Evolutionary conservation across 2,329 filamentous ascomycete genomes (phyloP), one percentile per base, ranked within the genome.

Genomic region (Tolypocladium ovalisporum): DNA sequence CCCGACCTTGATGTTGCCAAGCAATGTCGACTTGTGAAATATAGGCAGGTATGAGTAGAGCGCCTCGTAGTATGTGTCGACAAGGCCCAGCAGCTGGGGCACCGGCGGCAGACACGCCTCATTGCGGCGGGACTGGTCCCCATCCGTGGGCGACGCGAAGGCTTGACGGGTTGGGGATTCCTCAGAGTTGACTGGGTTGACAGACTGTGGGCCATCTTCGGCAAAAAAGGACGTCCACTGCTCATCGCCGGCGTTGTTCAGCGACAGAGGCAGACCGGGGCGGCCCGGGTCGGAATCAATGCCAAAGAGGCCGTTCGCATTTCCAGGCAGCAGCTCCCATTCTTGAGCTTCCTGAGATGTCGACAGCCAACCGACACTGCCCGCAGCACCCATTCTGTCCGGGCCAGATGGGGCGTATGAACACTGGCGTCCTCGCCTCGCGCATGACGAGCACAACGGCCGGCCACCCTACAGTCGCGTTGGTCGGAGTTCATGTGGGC

Each of bases 31-130:
- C 27, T 55, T 64, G 40, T 64, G 63, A 15, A 67, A 34, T 1
- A 67, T 47, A 24, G 65, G 65, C 4, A 67, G 39, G 24, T 57
- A 64, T 5, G 51, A 36, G 34, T 67, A 63, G 40, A 62, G 60
- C 44, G 60, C 59, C 40, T 64, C 64, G 39, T 62, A 66, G 44
- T 62, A 67, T 2, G 66, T 35, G 15, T 66, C 59, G 4, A 62
- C 42, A 5, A 66, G 24, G 15, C 66, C 59, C 7, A 62, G 54
- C 8, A 63, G 24, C n/a, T 54, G 47, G 3, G 56, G 57, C 35
- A 52, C 27, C 1, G 61, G 54, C 2, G 63, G 60, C 19, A 64
- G 34, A 12, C 9, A 51, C 29, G 17, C 47, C 47, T 29, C 27
- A 7, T 54, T 24, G 22, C 17, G 10, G 36, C 34, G 40, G 5